Base-by-base conservation (phyloP, 2,329 filamentous ascomycete species). In the Lithohypha guttulata region DNA sequence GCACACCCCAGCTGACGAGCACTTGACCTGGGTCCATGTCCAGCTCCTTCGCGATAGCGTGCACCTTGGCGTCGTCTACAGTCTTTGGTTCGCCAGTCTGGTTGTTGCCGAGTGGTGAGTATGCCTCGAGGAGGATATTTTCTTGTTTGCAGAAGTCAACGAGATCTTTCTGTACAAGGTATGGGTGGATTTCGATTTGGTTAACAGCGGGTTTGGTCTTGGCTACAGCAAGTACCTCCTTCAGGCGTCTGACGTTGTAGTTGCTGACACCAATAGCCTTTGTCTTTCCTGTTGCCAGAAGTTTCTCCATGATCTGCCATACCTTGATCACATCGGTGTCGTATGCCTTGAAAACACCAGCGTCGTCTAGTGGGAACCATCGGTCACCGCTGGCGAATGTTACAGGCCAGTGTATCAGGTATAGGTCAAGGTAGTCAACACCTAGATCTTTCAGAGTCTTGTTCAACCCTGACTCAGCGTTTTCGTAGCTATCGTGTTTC, bases 11-110 rank as follows among this genome's bases (percentile, higher is more conserved):
- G 29, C 65, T 67, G 41, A 75, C 64, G 5, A 75, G 58, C 5
- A 75, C 53, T 44, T 71, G 66, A 1, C 70, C 70, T 2, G 70
- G 66, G n/a, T 78, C 66, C 51, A 68, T 70, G 21, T 72, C 69
- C 23, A 72, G 65, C 51, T 75, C 72, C 62, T 77, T 76, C 57
- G 78, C 70, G 14, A 81, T 75, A 37, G 81, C 64, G 59, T 76
- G 69, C 35, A 79, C 62, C 23, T 79, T 69, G 1, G 74, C 70
- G 55, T 74, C 77, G 41, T 75, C 74, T 45, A 71, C 70, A 51
- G 82, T 64, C 43, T 82, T 64, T 38, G 79, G 78, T 9, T 75
- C 71, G 31, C 75, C 74, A 3, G 77, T 79, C 62, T 81, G 64
- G 41, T 83, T 86, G 30, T 75, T 66, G 14, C 77, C 67, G 4